Conservation (phyloP, 495 filamentous ascomycete species). For the Penicillium daleae region DNA sequence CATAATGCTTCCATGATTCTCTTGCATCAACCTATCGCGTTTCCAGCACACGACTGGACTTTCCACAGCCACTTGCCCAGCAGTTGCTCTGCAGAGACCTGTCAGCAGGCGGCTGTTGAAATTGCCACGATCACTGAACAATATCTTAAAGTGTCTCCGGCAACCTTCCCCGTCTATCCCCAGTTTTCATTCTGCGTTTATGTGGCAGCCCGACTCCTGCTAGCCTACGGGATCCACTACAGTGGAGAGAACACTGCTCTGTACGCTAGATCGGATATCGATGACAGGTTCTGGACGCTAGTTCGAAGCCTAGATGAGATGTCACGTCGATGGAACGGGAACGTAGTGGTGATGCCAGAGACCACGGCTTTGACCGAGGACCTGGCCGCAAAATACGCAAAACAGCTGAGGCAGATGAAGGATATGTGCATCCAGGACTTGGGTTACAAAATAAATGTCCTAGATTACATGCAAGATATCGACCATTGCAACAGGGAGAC, state of each 20-base stretch:
- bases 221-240: neutral
- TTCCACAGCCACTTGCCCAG: neutral
- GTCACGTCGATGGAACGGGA: neutral
- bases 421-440: constrained; percentile 5
- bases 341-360: neutral
- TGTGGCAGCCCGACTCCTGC: neutral
- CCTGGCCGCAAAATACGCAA: neutral
- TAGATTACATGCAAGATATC: constrained; percentile 12
- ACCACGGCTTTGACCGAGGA: neutral
- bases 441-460: constrained; percentile 9
- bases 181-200: constrained; percentile 1
- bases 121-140: neutral
- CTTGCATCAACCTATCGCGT: constrained; percentile 31
- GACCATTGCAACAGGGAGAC: constrained; percentile 9
- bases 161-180: neutral
- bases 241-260: neutral
- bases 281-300: neutral
- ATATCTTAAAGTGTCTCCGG: neutral
- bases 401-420: neutral
- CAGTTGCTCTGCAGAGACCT: neutral
- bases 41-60: neutral
- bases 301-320: neutral
- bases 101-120: neutral
- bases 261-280: neutral
- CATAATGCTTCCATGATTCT: constrained; percentile 33